Evolutionary conservation across 2,329 filamentous ascomycete genomes (phyloP), one percentile per base, ranked within the genome.

Genomic region (Trichothecium sympodiale): DNA sequence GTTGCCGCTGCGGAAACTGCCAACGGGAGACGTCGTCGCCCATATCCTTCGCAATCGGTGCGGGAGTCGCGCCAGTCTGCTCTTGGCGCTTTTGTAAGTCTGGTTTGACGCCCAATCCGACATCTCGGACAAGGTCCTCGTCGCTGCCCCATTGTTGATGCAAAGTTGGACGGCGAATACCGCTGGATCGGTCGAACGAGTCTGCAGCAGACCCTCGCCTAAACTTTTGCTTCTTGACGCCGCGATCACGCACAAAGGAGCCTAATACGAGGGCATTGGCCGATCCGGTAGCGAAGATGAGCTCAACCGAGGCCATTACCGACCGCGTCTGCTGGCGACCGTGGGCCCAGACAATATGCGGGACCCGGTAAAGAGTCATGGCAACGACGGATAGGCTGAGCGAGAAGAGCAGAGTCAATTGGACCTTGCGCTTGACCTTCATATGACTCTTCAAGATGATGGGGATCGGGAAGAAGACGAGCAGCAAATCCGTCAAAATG

Each of bases 251-350:
- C 18, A 96, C 77, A 51, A 96, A 96, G 0, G 88, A 94, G 10
- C 89, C 89, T 3, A 98, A 73, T 1, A 95, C 83, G 15, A 98
- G 69, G 3, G 82, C 80, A 53, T 96, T 98, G 10, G 89, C 84
- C 1, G 93, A 82, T 0, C 78, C 77, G 0, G 88, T 84, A 5
- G 91, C 88, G 34, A 89, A 88, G 1, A 96, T 69, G 7, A 96
- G 81, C 53, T 98, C 91, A 14, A 93, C 69, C 0, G 88, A 94
- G 4, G 91, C 91, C 44, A 93, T 69, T 2, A 96, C 74, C 0
- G 89, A 93, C 31, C 91, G 83, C 46, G 83, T 86, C 50, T 91
- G 86, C 55, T 96, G 91, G 18, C 74, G 68, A 3, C 87, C 86
- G 40, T 77, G 61, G 32, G 71, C 65, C 3, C 66, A 50, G 35